Conservation (phyloP, 805 yeast species). For the Starmera pachycereana region DNA sequence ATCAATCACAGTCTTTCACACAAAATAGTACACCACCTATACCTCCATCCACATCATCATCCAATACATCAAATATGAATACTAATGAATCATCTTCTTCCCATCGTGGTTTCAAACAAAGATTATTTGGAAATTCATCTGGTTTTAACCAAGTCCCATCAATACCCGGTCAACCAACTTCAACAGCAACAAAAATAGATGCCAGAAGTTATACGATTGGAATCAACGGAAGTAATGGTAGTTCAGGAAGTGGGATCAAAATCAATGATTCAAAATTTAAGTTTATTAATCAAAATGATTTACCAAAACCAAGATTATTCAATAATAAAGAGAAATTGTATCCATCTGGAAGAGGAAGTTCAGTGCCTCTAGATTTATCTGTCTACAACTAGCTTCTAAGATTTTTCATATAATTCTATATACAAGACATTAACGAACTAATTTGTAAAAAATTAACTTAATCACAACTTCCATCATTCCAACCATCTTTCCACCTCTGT, state of each 20-base stretch:
- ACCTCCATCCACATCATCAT: constrained; percentile 20
- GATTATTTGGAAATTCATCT: constrained; percentile 2
- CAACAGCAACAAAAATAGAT: constrained; percentile 14
- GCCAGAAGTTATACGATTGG: constrained; percentile 20
- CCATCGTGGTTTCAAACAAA: constrained; percentile 1
- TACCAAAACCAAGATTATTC: constrained; percentile 84
- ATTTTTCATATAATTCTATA: not conserved
- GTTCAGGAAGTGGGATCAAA: constrained; percentile 27
- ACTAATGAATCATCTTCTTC: constrained; percentile 8
- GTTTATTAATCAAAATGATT: constrained; percentile 42
- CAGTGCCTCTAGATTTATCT: constrained; percentile 71
- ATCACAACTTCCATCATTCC: constrained; percentile 54
- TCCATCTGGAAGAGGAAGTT: constrained; percentile 92
- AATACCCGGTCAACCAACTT: constrained; percentile 16
- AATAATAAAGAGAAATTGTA: constrained; percentile 66
- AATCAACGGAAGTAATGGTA: constrained; percentile 6
- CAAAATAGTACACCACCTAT: constrained; percentile 12
- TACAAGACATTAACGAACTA: not conserved
- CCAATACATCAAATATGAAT: constrained; percentile 12
- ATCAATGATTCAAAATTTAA: constrained; percentile 23
- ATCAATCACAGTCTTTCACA: constrained; percentile 13
- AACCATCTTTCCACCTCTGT: constrained; percentile 91
- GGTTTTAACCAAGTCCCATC: constrained; percentile 17
- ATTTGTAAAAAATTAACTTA: constrained; percentile 7
- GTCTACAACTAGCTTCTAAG: constrained; percentile 8